Evolutionary conservation across 768 basidiomycete genomes (phyloP).

Genomic region (Trametes elegans): DNA sequence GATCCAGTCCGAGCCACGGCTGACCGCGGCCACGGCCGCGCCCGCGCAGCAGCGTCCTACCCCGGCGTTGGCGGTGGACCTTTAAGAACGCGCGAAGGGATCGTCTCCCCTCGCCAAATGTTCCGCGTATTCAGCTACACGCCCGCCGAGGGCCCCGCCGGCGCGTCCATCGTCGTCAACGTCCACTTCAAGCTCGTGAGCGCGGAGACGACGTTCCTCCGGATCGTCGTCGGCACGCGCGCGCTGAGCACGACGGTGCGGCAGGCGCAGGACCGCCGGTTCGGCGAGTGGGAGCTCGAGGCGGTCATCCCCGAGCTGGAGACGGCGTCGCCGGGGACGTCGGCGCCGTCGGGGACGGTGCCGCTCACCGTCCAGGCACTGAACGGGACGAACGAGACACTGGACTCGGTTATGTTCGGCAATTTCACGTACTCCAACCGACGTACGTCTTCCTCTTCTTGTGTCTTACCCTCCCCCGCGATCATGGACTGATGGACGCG

Average conservation of each 20-base stretch:
- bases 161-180: slow-evolving; percentile 61
- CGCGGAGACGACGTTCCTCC: slow-evolving; percentile 56
- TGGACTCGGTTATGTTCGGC: slow-evolving; percentile 71
- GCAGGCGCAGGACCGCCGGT: slow-evolving; percentile 44
- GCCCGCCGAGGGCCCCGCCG: slow-evolving; percentile 61
- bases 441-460: slow-evolving; percentile 31
- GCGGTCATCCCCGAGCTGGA: slow-evolving; percentile 57
- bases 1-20: background rate
- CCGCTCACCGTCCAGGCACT: slow-evolving; percentile 64
- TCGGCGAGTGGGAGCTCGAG: slow-evolving; percentile 63
- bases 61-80: background rate
- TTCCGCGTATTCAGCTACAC: slow-evolving; percentile 66
- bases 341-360: slow-evolving; percentile 35
- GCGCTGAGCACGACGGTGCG: slow-evolving; percentile 68
- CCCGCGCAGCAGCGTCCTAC: slow-evolving; percentile 1
- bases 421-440: slow-evolving; percentile 62
- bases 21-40: background rate
- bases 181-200: slow-evolving; percentile 53
- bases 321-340: slow-evolving; percentile 26
- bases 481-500: slow-evolving; percentile 1
- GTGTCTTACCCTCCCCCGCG: background rate
- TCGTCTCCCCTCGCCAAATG: slow-evolving; percentile 47
- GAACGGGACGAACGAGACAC: slow-evolving; percentile 47
- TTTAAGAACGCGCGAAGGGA: slow-evolving; percentile 3
- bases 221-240: slow-evolving; percentile 70